Evolutionary conservation across 2,329 filamentous ascomycete genomes (phyloP).

Genomic region (Aspergillus brasiliensis): DNA sequence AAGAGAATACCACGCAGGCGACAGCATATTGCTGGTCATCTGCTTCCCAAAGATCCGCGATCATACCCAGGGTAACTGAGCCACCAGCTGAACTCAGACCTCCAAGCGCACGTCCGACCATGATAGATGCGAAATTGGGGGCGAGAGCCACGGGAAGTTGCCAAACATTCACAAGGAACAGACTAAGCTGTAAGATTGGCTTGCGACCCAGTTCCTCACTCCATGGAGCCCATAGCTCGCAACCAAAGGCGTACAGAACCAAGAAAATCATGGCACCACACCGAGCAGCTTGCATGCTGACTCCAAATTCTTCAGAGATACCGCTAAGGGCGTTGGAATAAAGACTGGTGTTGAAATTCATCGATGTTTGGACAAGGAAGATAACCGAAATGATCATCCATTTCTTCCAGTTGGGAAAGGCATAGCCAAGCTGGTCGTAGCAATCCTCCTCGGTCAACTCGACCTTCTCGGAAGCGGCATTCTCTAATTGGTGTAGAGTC

Average conservation of each 20-base stretch:
- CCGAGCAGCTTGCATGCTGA: constrained; percentile 69
- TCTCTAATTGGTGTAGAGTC: constrained; percentile 30
- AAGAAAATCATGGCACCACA: constrained; percentile 78
- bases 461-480: constrained; percentile 29
- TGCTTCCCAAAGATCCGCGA: constrained; percentile 72
- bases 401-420: constrained; percentile 64
- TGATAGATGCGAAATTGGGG: constrained; percentile 69
- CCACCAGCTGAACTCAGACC: constrained; percentile 72
- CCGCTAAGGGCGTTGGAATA: constrained; percentile 70
- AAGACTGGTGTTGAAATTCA: constrained; percentile 77
- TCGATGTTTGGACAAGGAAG: constrained; percentile 72
- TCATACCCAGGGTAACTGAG: constrained; percentile 73
- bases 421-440: constrained; percentile 66
- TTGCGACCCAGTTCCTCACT: constrained; percentile 79
- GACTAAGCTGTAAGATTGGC: constrained; percentile 70
- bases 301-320: constrained; percentile 67
- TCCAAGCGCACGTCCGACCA: constrained; percentile 70
- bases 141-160: constrained; percentile 72
- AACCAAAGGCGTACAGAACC: constrained; percentile 79
- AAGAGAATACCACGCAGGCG: constrained; percentile 75
- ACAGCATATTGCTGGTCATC: constrained; percentile 75
- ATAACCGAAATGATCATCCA: constrained; percentile 74
- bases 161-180: constrained; percentile 77
- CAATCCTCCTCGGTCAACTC: constrained; percentile 60
- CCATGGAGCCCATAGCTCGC: constrained; percentile 87